Evolutionary conservation across 768 basidiomycete species (phyloP).

Genomic region (Termitomyces sp.): DNA sequence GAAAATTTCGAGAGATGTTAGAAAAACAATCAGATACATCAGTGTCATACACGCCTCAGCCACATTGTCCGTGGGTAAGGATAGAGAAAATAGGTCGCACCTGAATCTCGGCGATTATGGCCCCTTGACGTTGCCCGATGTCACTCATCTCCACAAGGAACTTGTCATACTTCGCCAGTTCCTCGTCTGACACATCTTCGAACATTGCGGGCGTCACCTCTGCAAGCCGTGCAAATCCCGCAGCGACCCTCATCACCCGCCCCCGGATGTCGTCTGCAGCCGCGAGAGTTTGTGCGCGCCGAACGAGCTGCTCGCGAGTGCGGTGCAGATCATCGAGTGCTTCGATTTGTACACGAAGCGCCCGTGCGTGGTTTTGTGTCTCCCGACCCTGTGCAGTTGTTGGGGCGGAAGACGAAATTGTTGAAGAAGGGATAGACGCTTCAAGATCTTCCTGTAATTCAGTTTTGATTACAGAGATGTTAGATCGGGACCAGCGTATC

Average conservation of each 20-base stretch:
- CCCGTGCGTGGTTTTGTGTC: conserved; percentile 64
- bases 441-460: conserved; percentile 61
- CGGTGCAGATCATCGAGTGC: conserved; percentile 70
- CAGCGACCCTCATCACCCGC: conserved; percentile 62
- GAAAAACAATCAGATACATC: not conserved
- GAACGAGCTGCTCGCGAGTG: conserved; percentile 57
- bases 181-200: conserved; percentile 75
- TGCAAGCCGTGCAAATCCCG: conserved; percentile 58
- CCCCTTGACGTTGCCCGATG: conserved; percentile 57
- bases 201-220: conserved; percentile 86
- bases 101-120: conserved; percentile 64
- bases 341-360: conserved; percentile 72
- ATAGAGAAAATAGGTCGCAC: conserved; percentile 35
- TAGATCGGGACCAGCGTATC: not conserved
- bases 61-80: not conserved
- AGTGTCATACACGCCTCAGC: not conserved
- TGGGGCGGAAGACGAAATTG: conserved; percentile 28
- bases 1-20: not conserved
- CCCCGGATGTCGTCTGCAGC: conserved; percentile 71
- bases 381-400: conserved; percentile 37
- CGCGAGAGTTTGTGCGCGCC: conserved; percentile 58
- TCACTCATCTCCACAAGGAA: conserved; percentile 59
- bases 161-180: conserved; percentile 78
- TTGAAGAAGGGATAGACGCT: conserved; percentile 64
- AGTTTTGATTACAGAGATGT: not conserved